Evolutionary conservation across 768 basidiomycete genomes (phyloP), one percentile per base, ranked within the genome.

Genomic region (Pseudohyphozyma bogoriensis): DNA sequence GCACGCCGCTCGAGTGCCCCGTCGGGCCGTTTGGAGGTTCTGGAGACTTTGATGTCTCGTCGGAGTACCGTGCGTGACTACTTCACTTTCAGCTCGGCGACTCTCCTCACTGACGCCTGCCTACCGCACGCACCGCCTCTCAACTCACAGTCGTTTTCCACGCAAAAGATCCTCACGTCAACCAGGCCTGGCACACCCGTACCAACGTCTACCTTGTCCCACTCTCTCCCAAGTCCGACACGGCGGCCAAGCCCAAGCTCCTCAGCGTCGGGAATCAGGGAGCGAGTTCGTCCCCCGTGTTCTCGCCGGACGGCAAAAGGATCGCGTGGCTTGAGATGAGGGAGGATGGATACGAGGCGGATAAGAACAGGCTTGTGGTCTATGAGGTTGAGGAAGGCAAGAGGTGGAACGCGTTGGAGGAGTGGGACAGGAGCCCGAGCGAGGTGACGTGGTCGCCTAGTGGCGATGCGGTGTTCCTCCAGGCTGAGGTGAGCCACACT

Each of bases 81-180:
- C n/a, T n/a, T n/a, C n/a, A n/a, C n/a, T n/a, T n/a, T n/a, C n/a
- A n/a, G n/a, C n/a, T n/a, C n/a, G n/a, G n/a, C n/a, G n/a, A n/a
- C n/a, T n/a, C n/a, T n/a, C n/a, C 70, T 84, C 87, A 70, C 78
- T 88, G 32, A n/a, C n/a, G n/a, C n/a, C n/a, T n/a, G n/a, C n/a
- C n/a, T 86, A 85, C 7, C 71, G 76, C 3, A 77, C 78, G 15
- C 78, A 84, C 58, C 80, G n/a, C n/a, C n/a, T n/a, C n/a, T n/a
- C n/a, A n/a, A n/a, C n/a, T n/a, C n/a, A n/a, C n/a, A n/a, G n/a
- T 97, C 56, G 79, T 89, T 37, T 87, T 93, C 71, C 89, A 89
- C 8, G 78, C 89, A 55, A 91, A 92, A 70, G 87, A 93, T 68
- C 85, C 88, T 2, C 69, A 78, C 56, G 79, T 92, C 44, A 63